Conservation (phyloP, 1,139 yeast species). For the Sugiyamaella xylanicola region DNA sequence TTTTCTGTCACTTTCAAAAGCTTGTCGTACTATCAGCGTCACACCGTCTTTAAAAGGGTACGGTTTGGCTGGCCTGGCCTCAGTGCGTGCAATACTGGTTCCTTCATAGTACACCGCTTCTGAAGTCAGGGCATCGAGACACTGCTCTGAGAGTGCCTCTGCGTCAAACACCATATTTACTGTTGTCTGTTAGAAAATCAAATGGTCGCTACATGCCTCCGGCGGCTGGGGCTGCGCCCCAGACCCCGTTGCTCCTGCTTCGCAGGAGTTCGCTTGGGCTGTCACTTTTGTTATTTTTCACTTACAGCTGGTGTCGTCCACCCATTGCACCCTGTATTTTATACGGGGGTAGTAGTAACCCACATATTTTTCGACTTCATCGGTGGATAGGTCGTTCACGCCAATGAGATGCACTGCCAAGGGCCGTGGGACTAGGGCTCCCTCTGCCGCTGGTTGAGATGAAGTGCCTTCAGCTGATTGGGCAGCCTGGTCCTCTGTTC, state of each 20-base stretch:
- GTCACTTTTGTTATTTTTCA: background rate
- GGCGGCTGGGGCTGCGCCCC: too few relatives aligned
- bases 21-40: constrained; percentile 28
- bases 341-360: constrained; percentile 51
- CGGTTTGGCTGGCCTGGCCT: constrained; percentile 41
- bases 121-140: constrained; percentile 42
- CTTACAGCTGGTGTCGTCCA: constrained; percentile 58
- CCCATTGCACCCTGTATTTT: constrained; percentile 63
- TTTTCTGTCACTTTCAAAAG: constrained; percentile 54
- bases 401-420: constrained; percentile 61
- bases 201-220: too few relatives aligned
- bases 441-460: background rate
- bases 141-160: constrained; percentile 49
- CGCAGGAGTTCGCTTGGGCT: too few relatives aligned
- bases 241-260: too few relatives aligned
- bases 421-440: constrained; percentile 27
- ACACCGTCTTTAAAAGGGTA: constrained; percentile 50
- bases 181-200: constrained; percentile 15
- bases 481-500: background rate
- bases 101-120: constrained; percentile 35
- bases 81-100: constrained; percentile 30
- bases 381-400: constrained; percentile 68
- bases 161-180: constrained; percentile 56
- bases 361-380: constrained; percentile 60
- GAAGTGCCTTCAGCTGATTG: too few relatives aligned